Conservation (phyloP, 305 asterid genomes). For the Fraxinus sp. region DNA sequence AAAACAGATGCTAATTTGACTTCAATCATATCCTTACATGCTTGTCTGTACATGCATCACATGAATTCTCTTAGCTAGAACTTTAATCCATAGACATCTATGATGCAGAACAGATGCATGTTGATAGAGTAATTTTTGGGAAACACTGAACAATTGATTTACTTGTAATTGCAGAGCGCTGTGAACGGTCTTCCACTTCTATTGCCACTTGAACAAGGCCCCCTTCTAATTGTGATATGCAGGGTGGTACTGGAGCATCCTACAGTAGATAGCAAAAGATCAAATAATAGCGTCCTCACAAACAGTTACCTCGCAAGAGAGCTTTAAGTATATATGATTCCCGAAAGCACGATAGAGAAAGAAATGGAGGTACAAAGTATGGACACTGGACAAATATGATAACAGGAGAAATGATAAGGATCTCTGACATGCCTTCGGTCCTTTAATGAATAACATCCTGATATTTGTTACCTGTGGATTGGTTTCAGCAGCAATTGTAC, state of each 20-base stretch:
- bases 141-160: conserved; percentile 27
- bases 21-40: conserved; percentile 8
- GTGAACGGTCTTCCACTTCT: conserved; percentile 98
- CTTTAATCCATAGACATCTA: not conserved
- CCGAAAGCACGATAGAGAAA: conserved; percentile 7
- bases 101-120: conserved; percentile 9
- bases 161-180: conserved; percentile 95
- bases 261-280: conserved; percentile 31
- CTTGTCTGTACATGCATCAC: not conserved
- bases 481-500: conserved; percentile 96
- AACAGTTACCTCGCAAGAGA: conserved; percentile 17
- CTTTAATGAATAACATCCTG: not conserved
- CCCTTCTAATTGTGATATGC: conserved; percentile 94
- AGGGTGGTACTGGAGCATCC: conserved; percentile 99
- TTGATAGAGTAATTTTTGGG: conserved; percentile 10
- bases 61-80: conserved; percentile 8
- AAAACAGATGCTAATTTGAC: not conserved
- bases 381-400: not conserved
- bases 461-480: conserved; percentile 74
- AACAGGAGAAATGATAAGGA: not conserved
- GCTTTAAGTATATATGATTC: conserved; percentile 3
- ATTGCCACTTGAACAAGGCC: conserved; percentile 98
- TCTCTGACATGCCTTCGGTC: not conserved
- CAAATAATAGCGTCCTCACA: conserved; percentile 3
- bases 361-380: not conserved